Percentiles rank a stretch among this genome's conserved stretches.
Evolutionary conservation across 208 protist species (phyloP).

Genomic region (Strigomonas culicis): DNA sequence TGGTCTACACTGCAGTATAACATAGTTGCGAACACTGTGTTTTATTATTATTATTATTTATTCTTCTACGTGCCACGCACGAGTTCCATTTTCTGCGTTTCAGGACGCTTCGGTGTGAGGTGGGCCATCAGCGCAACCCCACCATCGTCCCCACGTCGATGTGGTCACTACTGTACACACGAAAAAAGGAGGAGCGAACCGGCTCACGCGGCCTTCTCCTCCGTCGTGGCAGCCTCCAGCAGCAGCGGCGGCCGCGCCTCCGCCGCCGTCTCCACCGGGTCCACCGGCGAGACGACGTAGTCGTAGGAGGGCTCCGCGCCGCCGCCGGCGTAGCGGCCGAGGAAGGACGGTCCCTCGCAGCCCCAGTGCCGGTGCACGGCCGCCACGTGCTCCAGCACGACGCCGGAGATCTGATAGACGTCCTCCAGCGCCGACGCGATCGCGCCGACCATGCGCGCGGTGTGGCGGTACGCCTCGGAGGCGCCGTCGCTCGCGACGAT

Average conservation of each 20-base stretch:
- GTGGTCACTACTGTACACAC: not conserved
- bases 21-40: too few species aligned
- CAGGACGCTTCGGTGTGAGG: too few species aligned
- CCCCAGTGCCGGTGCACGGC: conserved; percentile 48
- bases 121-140: too few species aligned
- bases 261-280: not conserved
- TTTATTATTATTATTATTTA: not conserved
- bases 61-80: too few species aligned
- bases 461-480: conserved; percentile 55
- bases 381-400: conserved; percentile 66
- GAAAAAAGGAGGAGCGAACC: not conserved
- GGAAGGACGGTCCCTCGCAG: not conserved
- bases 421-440: conserved; percentile 80
- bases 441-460: conserved; percentile 48
- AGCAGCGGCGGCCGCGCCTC: not conserved
- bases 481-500: conserved; percentile 55
- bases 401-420: conserved; percentile 57
- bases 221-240: not conserved
- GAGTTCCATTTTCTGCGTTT: too few species aligned
- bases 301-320: not conserved
- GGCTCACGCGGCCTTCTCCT: not conserved
- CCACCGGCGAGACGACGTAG: not conserved
- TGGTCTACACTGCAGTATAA: not conserved
- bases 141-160: too few species aligned
- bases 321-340: not conserved